Percentiles rank a stretch among this genome's conserved stretches.
These are phyloP conservation scores for Prosopis cineraria DNA, from an alignment of 306 rosid species.

Conservation along the genomic window DNA sequence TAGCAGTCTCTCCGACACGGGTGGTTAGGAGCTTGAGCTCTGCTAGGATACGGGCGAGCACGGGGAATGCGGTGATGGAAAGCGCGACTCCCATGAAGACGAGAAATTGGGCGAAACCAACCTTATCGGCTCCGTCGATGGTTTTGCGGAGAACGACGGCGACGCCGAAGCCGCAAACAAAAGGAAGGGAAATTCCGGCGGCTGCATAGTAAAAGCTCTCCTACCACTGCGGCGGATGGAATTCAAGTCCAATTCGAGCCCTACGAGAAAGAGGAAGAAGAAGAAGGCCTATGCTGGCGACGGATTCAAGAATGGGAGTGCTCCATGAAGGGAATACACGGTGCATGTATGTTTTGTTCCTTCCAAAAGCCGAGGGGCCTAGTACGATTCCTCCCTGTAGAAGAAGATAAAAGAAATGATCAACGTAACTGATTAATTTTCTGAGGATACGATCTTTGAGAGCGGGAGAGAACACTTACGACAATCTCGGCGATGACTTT, in stretches of 20 bases:
- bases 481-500: slow-evolving; percentile 68
- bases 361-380: slow-evolving; percentile 66
- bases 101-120: slow-evolving; percentile 48
- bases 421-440: too few relatives aligned
- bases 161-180: slow-evolving; percentile 54
- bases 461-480: slow-evolving; percentile 21
- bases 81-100: slow-evolving; percentile 74
- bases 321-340: slow-evolving; percentile 60
- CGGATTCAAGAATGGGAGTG: slow-evolving; percentile 57
- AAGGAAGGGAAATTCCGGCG: slow-evolving; percentile 62
- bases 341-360: slow-evolving; percentile 38
- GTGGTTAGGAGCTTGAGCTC: slow-evolving; percentile 69
- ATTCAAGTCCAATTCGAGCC: slow-evolving; percentile 58
- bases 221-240: slow-evolving; percentile 57
- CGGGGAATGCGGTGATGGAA: slow-evolving; percentile 74
- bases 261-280: slow-evolving; percentile 65
- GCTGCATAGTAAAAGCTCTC: slow-evolving; percentile 54
- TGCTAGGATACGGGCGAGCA: slow-evolving; percentile 67
- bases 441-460: not conserved
- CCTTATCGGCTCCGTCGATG: slow-evolving; percentile 54
- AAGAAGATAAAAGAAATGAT: not conserved
- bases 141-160: slow-evolving; percentile 50
- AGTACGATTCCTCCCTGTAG: slow-evolving; percentile 63
- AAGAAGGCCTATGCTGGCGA: slow-evolving; percentile 65
- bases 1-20: slow-evolving; percentile 58